These are phyloP conservation scores for Leishmania arabica DNA, from an alignment of 208 protist genomes.

Conservation along the genomic window DNA sequence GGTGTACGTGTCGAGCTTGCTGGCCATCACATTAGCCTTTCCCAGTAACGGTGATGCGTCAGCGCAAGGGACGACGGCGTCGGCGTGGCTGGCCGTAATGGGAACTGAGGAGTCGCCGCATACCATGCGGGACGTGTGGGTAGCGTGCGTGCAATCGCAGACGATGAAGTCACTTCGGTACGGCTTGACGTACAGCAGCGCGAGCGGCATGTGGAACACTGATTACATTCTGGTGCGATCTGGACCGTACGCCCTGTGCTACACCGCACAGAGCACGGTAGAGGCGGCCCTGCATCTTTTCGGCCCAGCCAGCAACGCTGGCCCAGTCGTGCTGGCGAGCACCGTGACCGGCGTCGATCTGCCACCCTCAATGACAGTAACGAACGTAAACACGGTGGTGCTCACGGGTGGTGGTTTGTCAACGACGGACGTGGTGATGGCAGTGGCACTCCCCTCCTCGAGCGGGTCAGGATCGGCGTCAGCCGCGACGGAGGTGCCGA, in stretches of 20 bases:
- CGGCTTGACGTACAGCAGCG: slow-evolving; percentile 37
- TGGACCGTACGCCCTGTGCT: slow-evolving; percentile 75
- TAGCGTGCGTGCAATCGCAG: slow-evolving; percentile 35
- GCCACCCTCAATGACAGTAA: slow-evolving; percentile 25
- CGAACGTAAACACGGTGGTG: slow-evolving; percentile 36
- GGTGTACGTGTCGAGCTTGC: slow-evolving; percentile 51
- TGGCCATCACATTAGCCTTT: slow-evolving; percentile 44
- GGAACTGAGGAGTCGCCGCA: slow-evolving; percentile 1
- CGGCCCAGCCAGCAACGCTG: slow-evolving; percentile 43
- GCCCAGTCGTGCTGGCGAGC: slow-evolving; percentile 57
- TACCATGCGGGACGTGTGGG: slow-evolving; percentile 50
- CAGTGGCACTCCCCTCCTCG: slow-evolving; percentile 48
- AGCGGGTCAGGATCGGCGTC: neutral
- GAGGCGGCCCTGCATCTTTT: slow-evolving; percentile 50
- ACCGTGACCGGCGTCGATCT: slow-evolving; percentile 36
- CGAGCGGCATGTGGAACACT: slow-evolving; percentile 33
- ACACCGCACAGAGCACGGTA: slow-evolving; percentile 20
- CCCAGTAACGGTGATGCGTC: slow-evolving; percentile 24
- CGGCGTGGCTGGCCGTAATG: slow-evolving; percentile 48
- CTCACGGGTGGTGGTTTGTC: slow-evolving; percentile 75
- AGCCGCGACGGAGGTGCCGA: slow-evolving; percentile 30
- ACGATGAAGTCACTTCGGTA: slow-evolving; percentile 5
- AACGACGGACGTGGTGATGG: slow-evolving; percentile 50
- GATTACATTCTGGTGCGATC: slow-evolving; percentile 6
- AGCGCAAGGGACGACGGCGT: slow-evolving; percentile 20